Conservation (phyloP, 768 basidiomycete species). For the Tephrocybe sp. region DNA sequence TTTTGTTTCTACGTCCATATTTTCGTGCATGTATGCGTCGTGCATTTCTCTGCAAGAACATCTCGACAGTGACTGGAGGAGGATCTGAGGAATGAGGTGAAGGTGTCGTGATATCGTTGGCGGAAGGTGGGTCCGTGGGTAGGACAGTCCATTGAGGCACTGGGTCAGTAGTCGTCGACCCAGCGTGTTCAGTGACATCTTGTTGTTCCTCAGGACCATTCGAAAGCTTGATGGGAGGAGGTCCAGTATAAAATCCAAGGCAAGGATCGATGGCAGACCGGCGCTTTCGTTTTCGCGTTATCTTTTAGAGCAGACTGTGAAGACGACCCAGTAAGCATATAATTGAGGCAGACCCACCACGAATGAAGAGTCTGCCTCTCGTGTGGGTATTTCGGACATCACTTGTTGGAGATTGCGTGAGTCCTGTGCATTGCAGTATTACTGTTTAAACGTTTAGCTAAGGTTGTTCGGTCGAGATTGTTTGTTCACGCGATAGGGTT, state of each 20-base stretch:
- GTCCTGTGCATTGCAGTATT: no score
- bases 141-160: background rate
- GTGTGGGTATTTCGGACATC: no score
- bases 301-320: constrained; percentile 42
- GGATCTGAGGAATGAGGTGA: constrained; percentile 12
- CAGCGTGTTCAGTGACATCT: background rate
- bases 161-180: background rate
- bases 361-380: background rate
- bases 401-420: no score
- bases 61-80: constrained; percentile 27
- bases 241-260: constrained; percentile 32
- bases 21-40: constrained; percentile 15
- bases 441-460: no score
- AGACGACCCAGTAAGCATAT: background rate
- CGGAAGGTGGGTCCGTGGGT: background rate
- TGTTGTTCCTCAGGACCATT: background rate
- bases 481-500: no score
- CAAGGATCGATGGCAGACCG: constrained; percentile 46
- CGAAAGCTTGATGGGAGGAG: background rate
- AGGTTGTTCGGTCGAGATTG: no score
- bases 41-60: constrained; percentile 25
- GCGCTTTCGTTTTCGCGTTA: constrained; percentile 49
- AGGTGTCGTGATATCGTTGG: background rate
- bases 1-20: constrained; percentile 19
- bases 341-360: background rate